Evolutionary conservation across 371 early-diverging fungal species (phyloP).

Genomic region (Actinomortierella ambigua): DNA sequence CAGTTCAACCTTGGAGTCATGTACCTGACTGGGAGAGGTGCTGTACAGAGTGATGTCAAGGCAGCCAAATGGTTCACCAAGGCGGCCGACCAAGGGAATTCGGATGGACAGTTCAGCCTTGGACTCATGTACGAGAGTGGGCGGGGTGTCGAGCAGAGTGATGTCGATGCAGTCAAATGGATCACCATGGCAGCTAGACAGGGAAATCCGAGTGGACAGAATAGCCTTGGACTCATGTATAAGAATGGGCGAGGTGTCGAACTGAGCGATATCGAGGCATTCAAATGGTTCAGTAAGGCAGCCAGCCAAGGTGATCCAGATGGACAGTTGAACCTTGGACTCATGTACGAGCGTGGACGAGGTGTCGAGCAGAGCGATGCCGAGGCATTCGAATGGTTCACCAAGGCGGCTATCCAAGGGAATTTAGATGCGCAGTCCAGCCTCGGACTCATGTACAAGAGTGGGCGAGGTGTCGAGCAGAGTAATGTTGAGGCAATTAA

Average conservation of each 20-base stretch:
- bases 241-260: conserved; percentile 80
- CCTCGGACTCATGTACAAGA: no score
- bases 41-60: conserved; percentile 63
- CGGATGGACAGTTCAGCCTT: conserved; percentile 81
- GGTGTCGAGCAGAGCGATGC: not conserved
- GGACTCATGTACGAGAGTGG: conserved; percentile 88
- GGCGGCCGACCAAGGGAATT: conserved; percentile 67
- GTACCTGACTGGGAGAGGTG: conserved; percentile 84
- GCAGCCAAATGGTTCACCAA: conserved; percentile 75
- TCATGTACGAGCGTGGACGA: conserved; percentile 36
- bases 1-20: conserved; percentile 73
- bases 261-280: conserved; percentile 55
- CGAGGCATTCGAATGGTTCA: conserved; percentile 71
- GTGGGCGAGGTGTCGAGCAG: no score
- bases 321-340: conserved; percentile 83
- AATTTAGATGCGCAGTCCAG: no score
- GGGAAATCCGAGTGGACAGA: conserved; percentile 84
- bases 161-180: conserved; percentile 70
- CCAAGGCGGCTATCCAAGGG: conserved; percentile 55
- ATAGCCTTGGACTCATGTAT: conserved; percentile 77
- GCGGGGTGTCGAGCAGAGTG: conserved; percentile 69
- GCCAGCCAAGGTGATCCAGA: conserved; percentile 64
- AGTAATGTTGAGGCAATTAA: no score
- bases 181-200: conserved; percentile 71
- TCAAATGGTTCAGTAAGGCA: conserved; percentile 75